A percentile compares a stretch with the other conserved stretches of the same genome.
Evolutionary conservation across 2,329 filamentous ascomycete species (phyloP).

Genomic region (Aphanoascus verrucosus): DNA sequence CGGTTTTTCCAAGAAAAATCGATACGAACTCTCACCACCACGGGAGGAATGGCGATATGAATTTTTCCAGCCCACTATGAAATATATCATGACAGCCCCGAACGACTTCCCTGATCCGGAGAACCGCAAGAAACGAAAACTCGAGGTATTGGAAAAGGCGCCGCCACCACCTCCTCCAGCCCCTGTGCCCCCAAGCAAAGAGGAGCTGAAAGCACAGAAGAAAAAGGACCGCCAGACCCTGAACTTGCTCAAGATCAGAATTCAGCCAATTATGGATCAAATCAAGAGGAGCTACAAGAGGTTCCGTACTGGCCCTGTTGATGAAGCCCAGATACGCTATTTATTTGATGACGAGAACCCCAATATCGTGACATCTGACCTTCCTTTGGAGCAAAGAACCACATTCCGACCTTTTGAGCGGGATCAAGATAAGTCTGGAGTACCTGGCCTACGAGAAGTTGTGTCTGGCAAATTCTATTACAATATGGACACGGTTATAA

Average conservation of each 20-base stretch:
- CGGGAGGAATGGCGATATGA: slow-evolving; percentile 53
- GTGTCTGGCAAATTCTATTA: slow-evolving; percentile 79
- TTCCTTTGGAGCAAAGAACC: slow-evolving; percentile 48
- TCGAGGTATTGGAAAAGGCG: slow-evolving; percentile 66
- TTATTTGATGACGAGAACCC: slow-evolving; percentile 76
- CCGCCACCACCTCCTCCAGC: slow-evolving; percentile 58
- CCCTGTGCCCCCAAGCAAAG: slow-evolving; percentile 55
- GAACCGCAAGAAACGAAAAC: slow-evolving; percentile 72
- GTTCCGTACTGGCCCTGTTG: slow-evolving; percentile 71
- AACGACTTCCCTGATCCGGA: slow-evolving; percentile 76
- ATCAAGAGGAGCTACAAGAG: slow-evolving; percentile 83
- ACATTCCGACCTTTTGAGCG: slow-evolving; percentile 66
- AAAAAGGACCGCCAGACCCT: slow-evolving; percentile 73
- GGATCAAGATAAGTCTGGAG: slow-evolving; percentile 66
- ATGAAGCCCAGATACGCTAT: slow-evolving; percentile 63
- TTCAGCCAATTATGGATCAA: slow-evolving; percentile 95
- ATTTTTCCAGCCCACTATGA: slow-evolving; percentile 66
- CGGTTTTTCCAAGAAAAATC: slow-evolving; percentile 70
- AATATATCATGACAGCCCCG: slow-evolving; percentile 68
- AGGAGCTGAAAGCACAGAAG: slow-evolving; percentile 68
- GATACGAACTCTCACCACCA: slow-evolving; percentile 59
- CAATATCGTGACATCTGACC: slow-evolving; percentile 49
- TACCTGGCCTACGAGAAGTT: slow-evolving; percentile 63
- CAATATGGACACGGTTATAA: slow-evolving; percentile 83
- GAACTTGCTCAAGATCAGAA: slow-evolving; percentile 74